Percentiles rank a stretch among this genome's conserved stretches.
Evolutionary conservation across 2,329 filamentous ascomycete genomes (phyloP).

Genomic region (Neopestalotiopsis sp.): DNA sequence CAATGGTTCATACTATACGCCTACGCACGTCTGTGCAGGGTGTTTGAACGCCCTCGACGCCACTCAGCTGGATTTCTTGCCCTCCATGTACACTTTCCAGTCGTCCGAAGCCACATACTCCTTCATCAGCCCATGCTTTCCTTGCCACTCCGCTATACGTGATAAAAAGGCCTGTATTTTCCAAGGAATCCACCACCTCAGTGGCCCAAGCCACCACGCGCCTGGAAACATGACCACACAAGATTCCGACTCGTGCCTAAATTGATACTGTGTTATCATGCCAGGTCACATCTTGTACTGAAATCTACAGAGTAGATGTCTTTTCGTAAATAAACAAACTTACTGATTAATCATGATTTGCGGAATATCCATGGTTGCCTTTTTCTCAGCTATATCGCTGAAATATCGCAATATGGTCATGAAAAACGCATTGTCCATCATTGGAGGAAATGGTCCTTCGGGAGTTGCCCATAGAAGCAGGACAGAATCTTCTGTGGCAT

Average conservation of each 20-base stretch:
- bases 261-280: background rate
- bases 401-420: background rate
- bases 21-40: too few relatives aligned
- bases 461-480: constrained; percentile 7
- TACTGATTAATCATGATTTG: constrained; percentile 3
- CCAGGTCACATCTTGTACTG: background rate
- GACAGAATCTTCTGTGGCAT: background rate
- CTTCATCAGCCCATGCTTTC: background rate
- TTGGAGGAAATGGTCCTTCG: background rate
- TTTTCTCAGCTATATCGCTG: background rate
- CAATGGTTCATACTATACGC: too few relatives aligned
- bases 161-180: background rate
- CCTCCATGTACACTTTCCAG: background rate
- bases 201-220: constrained; percentile 1
- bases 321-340: background rate
- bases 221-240: background rate
- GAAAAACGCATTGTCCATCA: constrained; percentile 5
- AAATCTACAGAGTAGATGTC: too few relatives aligned
- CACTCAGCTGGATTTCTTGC: background rate
- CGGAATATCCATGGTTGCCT: background rate
- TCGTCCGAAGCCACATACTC: background rate
- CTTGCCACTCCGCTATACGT: background rate
- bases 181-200: constrained; percentile 6
- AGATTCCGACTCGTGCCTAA: constrained; percentile 4
- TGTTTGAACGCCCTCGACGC: too few relatives aligned